Evolutionary conservation across 1,284 basidiomycete species (phyloP).

Genomic region (Cryptococcus sp.): DNA sequence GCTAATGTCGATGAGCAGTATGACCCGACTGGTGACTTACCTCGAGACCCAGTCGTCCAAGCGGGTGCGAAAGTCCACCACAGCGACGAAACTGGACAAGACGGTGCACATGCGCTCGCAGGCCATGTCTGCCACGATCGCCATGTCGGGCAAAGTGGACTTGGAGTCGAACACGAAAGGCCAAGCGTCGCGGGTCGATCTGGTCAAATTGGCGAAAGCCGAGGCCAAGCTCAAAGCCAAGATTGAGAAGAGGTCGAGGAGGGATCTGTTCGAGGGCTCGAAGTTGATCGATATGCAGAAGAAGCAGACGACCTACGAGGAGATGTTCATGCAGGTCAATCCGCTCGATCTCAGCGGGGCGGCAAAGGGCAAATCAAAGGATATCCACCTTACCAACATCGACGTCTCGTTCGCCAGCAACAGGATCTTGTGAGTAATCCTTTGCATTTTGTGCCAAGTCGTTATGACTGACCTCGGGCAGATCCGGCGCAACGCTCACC

Average conservation of each 20-base stretch:
- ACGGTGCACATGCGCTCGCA: constrained; percentile 89
- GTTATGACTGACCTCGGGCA: constrained; percentile 3
- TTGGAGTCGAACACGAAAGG: constrained; percentile 92
- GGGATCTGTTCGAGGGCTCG: constrained; percentile 92
- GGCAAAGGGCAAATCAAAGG: constrained; percentile 90
- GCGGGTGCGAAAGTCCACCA: constrained; percentile 55
- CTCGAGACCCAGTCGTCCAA: constrained; percentile 67
- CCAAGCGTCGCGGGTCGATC: constrained; percentile 92
- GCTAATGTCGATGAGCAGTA: constrained; percentile 53
- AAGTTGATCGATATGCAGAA: constrained; percentile 90
- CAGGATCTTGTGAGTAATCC: constrained; percentile 69
- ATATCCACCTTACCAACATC: constrained; percentile 92
- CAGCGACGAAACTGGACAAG: constrained; percentile 78
- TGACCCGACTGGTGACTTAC: constrained; percentile 62
- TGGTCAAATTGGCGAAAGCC: constrained; percentile 97
- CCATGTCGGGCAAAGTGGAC: constrained; percentile 82
- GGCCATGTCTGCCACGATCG: constrained; percentile 80
- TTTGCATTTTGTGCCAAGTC: background rate
- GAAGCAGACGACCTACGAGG: constrained; percentile 96
- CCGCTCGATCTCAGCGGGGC: constrained; percentile 78
- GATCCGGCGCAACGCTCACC: constrained; percentile 69
- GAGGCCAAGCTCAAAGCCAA: constrained; percentile 98
- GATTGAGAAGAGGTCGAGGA: constrained; percentile 76
- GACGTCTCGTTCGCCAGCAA: constrained; percentile 94
- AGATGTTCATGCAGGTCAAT: constrained; percentile 99